Evolutionary conservation across 2,329 filamentous ascomycete species (phyloP), one percentile per base, ranked within the genome.

Genomic region (Ceratocystis alfenasii): DNA sequence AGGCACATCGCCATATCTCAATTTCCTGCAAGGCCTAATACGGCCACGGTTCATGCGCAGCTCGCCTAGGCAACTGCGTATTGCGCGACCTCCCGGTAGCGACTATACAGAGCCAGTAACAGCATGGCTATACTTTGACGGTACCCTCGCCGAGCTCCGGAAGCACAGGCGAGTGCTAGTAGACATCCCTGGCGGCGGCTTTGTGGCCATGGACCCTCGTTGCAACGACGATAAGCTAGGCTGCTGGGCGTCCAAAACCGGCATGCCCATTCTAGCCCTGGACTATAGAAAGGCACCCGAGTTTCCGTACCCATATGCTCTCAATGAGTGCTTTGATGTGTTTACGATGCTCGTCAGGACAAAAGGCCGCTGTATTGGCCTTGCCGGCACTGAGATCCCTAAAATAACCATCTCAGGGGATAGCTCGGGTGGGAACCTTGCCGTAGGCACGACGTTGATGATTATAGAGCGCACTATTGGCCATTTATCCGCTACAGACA

Each of bases 131-230:
- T 99, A 96, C 75, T 99, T 92, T 71, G 90, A 97, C 72, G 94
- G 94, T 0, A 87, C 92, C 0, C 76, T 96, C 6, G 84, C 87
- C 1, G 87, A 90, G 60, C 78, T 96, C 59, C 85, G 86, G 71
- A 82, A 87, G 53, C 88, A 95, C 72, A 86, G 83, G 63, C 88
- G 88, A 71, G 75, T 99, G 33, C 83, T 99, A 1, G 73, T 99
- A 45, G 94, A 99, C 74, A 85, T 97, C 2, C 94, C 94, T 0
- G 94, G 94, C 1, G 94, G 94, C 41, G 94, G 94, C 0, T 99
- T 95, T 70, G 92, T 99, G 12, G 92, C 94, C 20, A 99, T 99
- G 94, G 86, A 90, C 67, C 94, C 94, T n/a, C 81, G 94, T 60
- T 89, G 87, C 71, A 91, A 95, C 71, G 94, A 99, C 73, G 94